Conservation (phyloP, 2,329 filamentous ascomycete genomes). For the Colletotrichum orchidophilum region DNA sequence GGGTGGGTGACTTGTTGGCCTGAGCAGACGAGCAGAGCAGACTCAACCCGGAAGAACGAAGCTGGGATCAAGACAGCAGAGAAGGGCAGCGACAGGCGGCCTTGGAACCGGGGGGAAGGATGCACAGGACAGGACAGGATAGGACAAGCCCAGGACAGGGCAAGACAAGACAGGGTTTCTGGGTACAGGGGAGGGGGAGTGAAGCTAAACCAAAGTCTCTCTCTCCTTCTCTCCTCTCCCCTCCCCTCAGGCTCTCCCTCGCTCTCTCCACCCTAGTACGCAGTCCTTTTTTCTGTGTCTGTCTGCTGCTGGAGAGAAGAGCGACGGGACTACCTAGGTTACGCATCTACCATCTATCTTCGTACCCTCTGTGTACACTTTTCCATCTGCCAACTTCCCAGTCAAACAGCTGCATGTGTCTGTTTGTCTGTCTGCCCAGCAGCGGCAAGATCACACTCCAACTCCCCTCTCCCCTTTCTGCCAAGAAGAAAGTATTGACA, state of each 20-base stretch:
- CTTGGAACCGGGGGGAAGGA: conserved; percentile 14
- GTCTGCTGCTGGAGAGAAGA: background rate
- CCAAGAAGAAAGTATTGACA: background rate
- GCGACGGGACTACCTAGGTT: background rate
- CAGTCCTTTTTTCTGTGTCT: background rate
- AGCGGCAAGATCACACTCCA: background rate
- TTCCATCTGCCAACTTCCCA: background rate
- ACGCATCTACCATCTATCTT: background rate
- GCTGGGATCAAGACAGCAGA: background rate
- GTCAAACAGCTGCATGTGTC: background rate
- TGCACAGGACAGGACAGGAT: background rate
- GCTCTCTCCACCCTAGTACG: background rate
- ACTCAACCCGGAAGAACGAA: background rate
- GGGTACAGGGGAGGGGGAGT: conserved; percentile 15
- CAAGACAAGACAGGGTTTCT: conserved; percentile 28
- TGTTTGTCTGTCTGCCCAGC: background rate
- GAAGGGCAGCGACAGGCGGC: conserved; percentile 11
- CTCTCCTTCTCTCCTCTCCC: background rate
- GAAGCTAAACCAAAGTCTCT: background rate
- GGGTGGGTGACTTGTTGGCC: conserved; percentile 17
- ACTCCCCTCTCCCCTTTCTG: background rate
- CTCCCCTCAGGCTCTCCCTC: background rate
- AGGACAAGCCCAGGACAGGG: conserved; percentile 24
- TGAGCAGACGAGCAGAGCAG: conserved; percentile 15
- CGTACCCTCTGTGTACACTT: background rate